Evolutionary conservation across 192 early-diverging fungal genomes (phyloP), one percentile per base, ranked within the genome.

Genomic region (Borealophlyctis nickersoniae): DNA sequence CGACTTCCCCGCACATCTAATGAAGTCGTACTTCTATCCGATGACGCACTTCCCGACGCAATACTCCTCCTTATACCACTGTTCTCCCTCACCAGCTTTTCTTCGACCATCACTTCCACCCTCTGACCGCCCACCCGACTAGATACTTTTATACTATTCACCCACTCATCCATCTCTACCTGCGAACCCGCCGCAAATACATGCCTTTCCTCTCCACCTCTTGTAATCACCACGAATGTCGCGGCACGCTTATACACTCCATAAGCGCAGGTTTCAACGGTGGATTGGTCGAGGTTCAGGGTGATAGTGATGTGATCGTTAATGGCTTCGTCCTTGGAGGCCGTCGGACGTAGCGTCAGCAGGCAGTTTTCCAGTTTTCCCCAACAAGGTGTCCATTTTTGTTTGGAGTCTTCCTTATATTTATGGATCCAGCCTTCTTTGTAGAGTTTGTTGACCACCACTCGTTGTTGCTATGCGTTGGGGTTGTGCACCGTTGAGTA

Each of bases 371-470:
- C 64, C 16, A 74, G 26, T 22, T 58, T 61, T 11, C 48, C 72
- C 72, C 72, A 74, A 30, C 49, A 22, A 13, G 27, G 45, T 27
- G 24, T 49, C 70, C 70, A 74, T 24, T 55, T 23, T 31, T 63
- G 62, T 26, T 60, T 70, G 24, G 23, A 24, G 11, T 52, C 4
- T 7, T 23, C 27, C 31, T 52, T 22, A 39, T 51, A 36, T 7
- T 27, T 19, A 24, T 63, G 54, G 3, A 68, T 26, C 72, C 72
- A 74, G 1, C 72, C 72, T 35, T 74, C 72, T 48, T 74, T 74
- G 63, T 72, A 72, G 4, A 73, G 30, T 7, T 24, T 56, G 39
- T 45, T 19, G 7, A 45, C 39, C 19, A 13, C 9, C 39, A 45
- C 19, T 19, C n/a, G n/a, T n/a, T n/a, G n/a, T n/a, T n/a, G n/a